Evolutionary conservation across 2,329 filamentous ascomycete genomes (phyloP).

Genomic region (Phaeosphaeria sp.): DNA sequence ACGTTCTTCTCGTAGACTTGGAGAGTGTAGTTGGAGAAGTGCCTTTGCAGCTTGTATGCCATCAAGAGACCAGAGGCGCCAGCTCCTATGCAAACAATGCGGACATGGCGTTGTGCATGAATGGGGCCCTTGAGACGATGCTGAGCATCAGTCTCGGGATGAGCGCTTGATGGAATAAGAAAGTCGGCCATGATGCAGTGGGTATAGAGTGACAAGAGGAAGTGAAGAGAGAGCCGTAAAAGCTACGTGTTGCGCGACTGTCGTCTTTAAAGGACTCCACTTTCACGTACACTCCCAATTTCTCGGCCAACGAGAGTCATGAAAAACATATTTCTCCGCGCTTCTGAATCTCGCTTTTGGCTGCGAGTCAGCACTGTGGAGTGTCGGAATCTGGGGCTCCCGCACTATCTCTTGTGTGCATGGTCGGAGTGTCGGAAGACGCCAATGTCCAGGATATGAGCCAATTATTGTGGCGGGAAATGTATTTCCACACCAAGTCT

Average conservation of each 20-base stretch:
- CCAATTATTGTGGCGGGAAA: background rate
- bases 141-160: constrained; percentile 33
- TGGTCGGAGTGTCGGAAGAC: background rate
- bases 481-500: background rate
- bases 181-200: constrained; percentile 24
- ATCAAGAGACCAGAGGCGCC: constrained; percentile 56
- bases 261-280: constrained; percentile 7
- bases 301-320: constrained; percentile 11
- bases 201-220: background rate
- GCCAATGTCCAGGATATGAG: background rate
- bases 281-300: background rate
- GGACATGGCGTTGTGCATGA: constrained; percentile 44
- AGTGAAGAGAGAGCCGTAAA: background rate
- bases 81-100: constrained; percentile 55
- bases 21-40: constrained; percentile 52
- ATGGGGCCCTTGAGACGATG: constrained; percentile 39
- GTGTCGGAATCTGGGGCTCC: constrained; percentile 6
- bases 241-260: background rate
- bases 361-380: constrained; percentile 13
- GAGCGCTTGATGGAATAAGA: constrained; percentile 30
- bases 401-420: constrained; percentile 5
- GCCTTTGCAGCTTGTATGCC: constrained; percentile 57
- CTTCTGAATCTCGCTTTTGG: background rate
- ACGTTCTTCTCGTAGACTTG: constrained; percentile 58
- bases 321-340: background rate